Evolutionary conservation across 1,284 basidiomycete species (phyloP), one percentile per base, ranked within the genome.

Genomic region (Ustilago tritici): DNA sequence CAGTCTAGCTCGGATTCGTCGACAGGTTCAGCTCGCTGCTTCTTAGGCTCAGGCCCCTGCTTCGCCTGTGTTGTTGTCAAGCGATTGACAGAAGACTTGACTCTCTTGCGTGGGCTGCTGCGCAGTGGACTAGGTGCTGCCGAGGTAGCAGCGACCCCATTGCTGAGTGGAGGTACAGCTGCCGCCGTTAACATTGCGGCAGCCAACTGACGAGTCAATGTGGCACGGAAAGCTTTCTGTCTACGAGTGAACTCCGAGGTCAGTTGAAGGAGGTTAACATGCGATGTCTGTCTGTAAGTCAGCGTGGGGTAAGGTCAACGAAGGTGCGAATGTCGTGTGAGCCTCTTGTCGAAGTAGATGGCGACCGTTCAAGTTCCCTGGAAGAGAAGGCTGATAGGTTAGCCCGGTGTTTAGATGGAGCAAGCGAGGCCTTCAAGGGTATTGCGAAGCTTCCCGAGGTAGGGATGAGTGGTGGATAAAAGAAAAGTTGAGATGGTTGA

Each of bases 1-100:
- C 76, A 78, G 57, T 78, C 76, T 50, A 78, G 76, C 54, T 73
- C 67, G 38, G 70, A 73, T 47, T 78, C 76, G 61, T 78, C 76
- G 31, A 78, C 40, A 7, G 59, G 49, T 40, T 78, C 54, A 7
- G 60, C 52, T 15, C 74, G 74, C 7, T 55, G 60, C 36, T 76
- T 71, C 53, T 65, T 69, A 6, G 28, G 61, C 11, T 50, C 40
- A 1, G 35, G 63, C 14, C 43, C 56, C 32, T 65, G 41, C 11
- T 58, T 36, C 2, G 32, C 35, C 5, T 49, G 19, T 32, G 53
- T 9, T 47, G 28, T 40, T 41, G 7, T 34, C 23, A 11, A 19
- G n/a, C 8, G 38, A 31, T 17, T 41, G 58, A 47, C 1, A 12
- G 65, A 57, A 38, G 65, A 73, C 38, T 58, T 64, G 6, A 50